These are phyloP conservation scores for Byssoonygena ceratinophila DNA, from an alignment of 2,329 filamentous ascomycete species.

Conservation along the genomic window DNA sequence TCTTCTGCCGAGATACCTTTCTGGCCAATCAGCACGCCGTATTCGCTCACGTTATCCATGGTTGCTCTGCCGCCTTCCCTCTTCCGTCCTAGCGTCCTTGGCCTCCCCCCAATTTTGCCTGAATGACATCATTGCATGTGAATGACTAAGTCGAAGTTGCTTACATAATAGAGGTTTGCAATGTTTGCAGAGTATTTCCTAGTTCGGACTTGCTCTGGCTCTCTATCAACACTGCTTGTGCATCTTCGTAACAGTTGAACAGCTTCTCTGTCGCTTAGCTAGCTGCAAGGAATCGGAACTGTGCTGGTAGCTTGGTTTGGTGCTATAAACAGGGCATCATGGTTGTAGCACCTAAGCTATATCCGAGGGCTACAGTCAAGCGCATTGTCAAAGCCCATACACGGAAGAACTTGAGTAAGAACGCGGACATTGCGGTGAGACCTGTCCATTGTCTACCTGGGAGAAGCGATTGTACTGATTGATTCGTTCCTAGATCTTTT, in stretches of 20 bases:
- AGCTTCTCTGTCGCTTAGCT: no score
- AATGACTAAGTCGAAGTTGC: background rate
- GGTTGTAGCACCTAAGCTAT: conserved; percentile 60
- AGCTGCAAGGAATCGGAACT: no score
- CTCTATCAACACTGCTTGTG: no score
- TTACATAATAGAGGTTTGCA: background rate
- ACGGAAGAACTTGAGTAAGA: conserved; percentile 67
- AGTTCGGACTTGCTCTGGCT: no score
- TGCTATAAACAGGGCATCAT: conserved; percentile 33
- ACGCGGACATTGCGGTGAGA: conserved; percentile 70
- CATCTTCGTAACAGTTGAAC: no score
- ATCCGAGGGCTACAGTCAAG: conserved; percentile 73
- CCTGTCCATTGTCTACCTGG: background rate
- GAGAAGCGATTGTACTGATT: background rate
- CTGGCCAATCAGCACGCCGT: conserved; percentile 2
- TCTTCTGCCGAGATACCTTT: background rate
- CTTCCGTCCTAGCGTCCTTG: background rate
- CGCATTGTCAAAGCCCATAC: conserved; percentile 86
- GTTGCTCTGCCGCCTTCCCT: background rate
- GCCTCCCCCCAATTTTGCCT: background rate
- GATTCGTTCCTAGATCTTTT: conserved; percentile 60
- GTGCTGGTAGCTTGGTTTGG: background rate
- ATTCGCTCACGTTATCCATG: conserved; percentile 7
- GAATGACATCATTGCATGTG: conserved; percentile 1
- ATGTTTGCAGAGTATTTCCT: no score